Conservation (phyloP, 2,329 filamentous ascomycete species). For the Didymella segeticola region DNA sequence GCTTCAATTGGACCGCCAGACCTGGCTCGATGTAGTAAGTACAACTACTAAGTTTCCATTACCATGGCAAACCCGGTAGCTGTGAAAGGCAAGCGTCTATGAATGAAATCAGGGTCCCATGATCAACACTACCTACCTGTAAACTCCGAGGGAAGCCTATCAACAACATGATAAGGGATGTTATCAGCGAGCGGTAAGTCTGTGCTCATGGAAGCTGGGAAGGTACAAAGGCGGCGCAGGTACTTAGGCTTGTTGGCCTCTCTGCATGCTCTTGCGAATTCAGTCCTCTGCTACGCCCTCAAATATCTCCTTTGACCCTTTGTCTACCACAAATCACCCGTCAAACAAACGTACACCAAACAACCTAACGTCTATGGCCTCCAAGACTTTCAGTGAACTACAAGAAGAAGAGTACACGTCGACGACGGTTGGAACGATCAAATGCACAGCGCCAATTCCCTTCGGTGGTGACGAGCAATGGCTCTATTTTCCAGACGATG, state of each 20-base stretch:
- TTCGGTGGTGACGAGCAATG: constrained; percentile 52
- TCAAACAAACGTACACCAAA: neutral
- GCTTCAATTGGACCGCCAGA: neutral
- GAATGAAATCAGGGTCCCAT: constrained; percentile 15
- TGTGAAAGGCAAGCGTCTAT: constrained; percentile 13
- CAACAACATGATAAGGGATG: constrained; percentile 31
- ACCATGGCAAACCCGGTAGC: constrained; percentile 3
- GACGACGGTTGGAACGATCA: constrained; percentile 38
- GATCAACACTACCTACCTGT: constrained; percentile 14
- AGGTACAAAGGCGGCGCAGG: constrained; percentile 14
- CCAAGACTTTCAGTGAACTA: constrained; percentile 18
- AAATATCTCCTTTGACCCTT: constrained; percentile 1
- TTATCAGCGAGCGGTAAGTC: constrained; percentile 29
- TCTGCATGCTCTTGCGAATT: constrained; percentile 2
- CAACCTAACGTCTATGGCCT: constrained; percentile 12
- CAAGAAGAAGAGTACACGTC: constrained; percentile 16
- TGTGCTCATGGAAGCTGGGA: constrained; percentile 10
- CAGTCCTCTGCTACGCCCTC: neutral
- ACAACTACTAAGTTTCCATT: neutral
- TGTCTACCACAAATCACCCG: neutral
- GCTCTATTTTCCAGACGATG: constrained; percentile 50
- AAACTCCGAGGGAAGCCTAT: constrained; percentile 38
- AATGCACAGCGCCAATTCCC: constrained; percentile 49
- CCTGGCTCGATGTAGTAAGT: constrained; percentile 5
- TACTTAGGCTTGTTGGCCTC: neutral